These are phyloP conservation scores for Heliocybe sulcata DNA, from an alignment of 1,284 basidiomycete species.

Conservation along the genomic window DNA sequence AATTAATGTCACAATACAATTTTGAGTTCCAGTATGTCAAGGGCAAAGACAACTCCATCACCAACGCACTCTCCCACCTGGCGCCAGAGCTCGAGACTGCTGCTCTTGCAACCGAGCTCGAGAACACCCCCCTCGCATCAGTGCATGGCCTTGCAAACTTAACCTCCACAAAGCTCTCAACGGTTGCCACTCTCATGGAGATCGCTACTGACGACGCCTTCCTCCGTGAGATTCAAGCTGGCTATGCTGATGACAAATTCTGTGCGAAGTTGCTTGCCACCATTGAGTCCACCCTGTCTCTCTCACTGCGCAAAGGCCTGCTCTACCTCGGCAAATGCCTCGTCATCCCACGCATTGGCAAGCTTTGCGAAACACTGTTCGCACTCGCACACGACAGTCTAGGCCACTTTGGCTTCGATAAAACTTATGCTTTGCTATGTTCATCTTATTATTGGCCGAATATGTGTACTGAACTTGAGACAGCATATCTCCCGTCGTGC, in stretches of 20 bases:
- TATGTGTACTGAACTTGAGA: constrained; percentile 25
- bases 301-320: constrained; percentile 12
- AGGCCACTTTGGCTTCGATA: constrained; percentile 30
- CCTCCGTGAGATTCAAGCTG: constrained; percentile 15
- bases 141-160: background rate
- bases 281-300: constrained; percentile 9
- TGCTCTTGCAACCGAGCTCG: background rate
- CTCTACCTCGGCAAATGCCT: constrained; percentile 21
- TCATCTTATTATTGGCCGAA: constrained; percentile 31
- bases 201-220: constrained; percentile 16
- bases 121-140: background rate
- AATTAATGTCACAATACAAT: constrained; percentile 27
- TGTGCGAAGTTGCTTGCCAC: constrained; percentile 14
- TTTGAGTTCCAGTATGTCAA: constrained; percentile 25
- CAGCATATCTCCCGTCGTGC: constrained; percentile 14
- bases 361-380: constrained; percentile 15
- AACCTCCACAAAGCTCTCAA: constrained; percentile 6
- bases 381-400: constrained; percentile 21
- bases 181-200: constrained; percentile 6
- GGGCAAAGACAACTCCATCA: constrained; percentile 26
- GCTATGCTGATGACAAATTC: constrained; percentile 22
- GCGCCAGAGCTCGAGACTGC: background rate
- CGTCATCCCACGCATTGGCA: constrained; percentile 20
- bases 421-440: constrained; percentile 21
- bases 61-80: constrained; percentile 26